phyloP scores from a whole-genome alignment of 2,329 filamentous ascomycete genomes.

The Aulographum hederae region DNA sequence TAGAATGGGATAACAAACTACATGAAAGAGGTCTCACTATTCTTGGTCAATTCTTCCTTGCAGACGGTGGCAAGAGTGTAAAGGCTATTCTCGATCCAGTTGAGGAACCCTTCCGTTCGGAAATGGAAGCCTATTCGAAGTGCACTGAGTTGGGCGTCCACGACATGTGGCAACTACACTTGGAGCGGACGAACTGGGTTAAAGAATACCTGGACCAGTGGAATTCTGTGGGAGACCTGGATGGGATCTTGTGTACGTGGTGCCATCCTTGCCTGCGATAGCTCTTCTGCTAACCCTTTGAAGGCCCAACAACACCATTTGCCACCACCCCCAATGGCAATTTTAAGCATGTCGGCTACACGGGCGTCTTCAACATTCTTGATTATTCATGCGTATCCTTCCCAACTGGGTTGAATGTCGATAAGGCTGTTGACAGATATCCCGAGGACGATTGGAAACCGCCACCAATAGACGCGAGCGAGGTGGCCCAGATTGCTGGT shows the following conservation, averaged over 20 bases:
- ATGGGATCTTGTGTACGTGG: slow-evolving; percentile 26
- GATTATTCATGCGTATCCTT: slow-evolving; percentile 29
- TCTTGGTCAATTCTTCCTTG: slow-evolving; percentile 27
- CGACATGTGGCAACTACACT: slow-evolving; percentile 31
- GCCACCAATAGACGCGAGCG: too few species aligned
- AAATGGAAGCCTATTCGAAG: slow-evolving; percentile 26
- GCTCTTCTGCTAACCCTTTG: neutral
- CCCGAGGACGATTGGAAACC: slow-evolving; percentile 9
- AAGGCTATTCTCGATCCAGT: slow-evolving; percentile 20
- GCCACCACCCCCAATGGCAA: slow-evolving; percentile 22
- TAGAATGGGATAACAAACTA: slow-evolving; percentile 36
- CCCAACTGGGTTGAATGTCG: slow-evolving; percentile 20
- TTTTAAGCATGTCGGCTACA: slow-evolving; percentile 27
- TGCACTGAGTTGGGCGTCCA: slow-evolving; percentile 24
- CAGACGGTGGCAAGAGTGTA: slow-evolving; percentile 32
- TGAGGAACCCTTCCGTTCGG: slow-evolving; percentile 27
- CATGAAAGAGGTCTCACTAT: slow-evolving; percentile 33
- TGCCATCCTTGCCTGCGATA: too few species aligned
- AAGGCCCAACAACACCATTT: slow-evolving; percentile 26
- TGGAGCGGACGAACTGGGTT: slow-evolving; percentile 24
- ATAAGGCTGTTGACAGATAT: slow-evolving; percentile 18
- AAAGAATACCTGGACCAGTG: slow-evolving; percentile 26
- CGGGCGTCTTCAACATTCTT: slow-evolving; percentile 28
- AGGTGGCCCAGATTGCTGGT: too few species aligned
- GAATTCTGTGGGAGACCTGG: slow-evolving; percentile 19